Percentiles rank a stretch among this genome's conserved stretches.
Evolutionary conservation across 495 filamentous ascomycete species (phyloP).

Genomic region (Lasiosphaeria miniovina): DNA sequence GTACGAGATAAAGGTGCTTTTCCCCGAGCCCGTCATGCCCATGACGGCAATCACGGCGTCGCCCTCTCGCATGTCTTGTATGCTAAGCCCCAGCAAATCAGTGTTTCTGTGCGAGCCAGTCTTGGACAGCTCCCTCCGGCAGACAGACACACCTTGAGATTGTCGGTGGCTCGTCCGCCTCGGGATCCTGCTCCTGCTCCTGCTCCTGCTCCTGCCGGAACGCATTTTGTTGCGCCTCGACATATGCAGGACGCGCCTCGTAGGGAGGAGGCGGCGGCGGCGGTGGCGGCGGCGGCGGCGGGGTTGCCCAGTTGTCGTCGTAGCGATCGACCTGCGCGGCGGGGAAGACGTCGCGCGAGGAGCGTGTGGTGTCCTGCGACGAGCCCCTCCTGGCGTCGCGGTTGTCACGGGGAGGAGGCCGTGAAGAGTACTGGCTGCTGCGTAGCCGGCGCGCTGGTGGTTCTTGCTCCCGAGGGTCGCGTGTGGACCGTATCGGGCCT

Average conservation of each 20-base stretch:
- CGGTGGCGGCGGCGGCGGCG: too few relatives aligned
- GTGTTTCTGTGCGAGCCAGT: neutral
- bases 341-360: neutral
- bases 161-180: too few relatives aligned
- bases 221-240: neutral
- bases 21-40: slow-evolving; percentile 5
- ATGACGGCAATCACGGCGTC: slow-evolving; percentile 11
- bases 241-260: neutral
- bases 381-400: neutral
- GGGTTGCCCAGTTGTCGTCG: neutral
- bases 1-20: slow-evolving; percentile 12
- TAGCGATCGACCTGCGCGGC: neutral
- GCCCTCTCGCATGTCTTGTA: slow-evolving; percentile 1
- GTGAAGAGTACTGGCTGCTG: too few relatives aligned
- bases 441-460: too few relatives aligned
- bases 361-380: neutral
- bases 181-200: too few relatives aligned
- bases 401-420: too few relatives aligned
- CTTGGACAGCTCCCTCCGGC: neutral
- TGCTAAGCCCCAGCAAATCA: neutral
- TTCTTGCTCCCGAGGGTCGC: neutral
- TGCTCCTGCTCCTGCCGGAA: too few relatives aligned
- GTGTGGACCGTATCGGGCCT: neutral
- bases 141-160: neutral
- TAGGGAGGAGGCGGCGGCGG: too few relatives aligned